Conservation (phyloP, 495 filamentous ascomycete species). For the Parachaetomium inaequale region DNA sequence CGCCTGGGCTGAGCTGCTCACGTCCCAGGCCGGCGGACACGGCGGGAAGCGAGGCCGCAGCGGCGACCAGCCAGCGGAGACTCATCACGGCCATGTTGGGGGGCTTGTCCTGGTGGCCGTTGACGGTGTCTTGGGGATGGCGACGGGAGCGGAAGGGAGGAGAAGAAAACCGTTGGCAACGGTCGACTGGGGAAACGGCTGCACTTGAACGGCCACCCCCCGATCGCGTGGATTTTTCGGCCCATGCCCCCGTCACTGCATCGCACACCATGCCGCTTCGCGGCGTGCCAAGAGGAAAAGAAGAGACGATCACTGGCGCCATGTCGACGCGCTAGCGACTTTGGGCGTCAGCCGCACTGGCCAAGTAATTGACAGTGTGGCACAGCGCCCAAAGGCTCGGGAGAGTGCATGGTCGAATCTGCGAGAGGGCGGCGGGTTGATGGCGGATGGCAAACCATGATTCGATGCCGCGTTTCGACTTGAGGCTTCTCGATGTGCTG, state of each 20-base stretch:
- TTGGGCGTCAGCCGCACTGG: constrained; percentile 9
- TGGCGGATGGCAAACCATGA: not conserved
- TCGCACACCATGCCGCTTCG: constrained; percentile 12
- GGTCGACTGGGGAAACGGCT: not conserved
- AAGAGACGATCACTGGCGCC: not conserved
- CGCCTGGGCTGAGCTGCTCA: not conserved
- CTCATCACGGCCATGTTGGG: constrained; percentile 15
- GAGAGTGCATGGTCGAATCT: not conserved
- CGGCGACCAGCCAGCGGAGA: constrained; percentile 16
- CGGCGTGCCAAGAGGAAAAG: constrained; percentile 1
- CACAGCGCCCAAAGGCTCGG: not conserved
- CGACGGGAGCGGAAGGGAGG: not conserved
- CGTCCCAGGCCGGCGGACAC: constrained; percentile 11
- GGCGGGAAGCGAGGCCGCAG: constrained; percentile 14
- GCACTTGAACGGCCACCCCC: not conserved
- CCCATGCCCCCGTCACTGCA: not conserved
- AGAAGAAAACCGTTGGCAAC: not conserved
- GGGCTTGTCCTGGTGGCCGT: not conserved
- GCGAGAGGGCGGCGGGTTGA: not conserved
- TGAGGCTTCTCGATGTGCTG: not conserved
- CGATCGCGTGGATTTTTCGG: not conserved
- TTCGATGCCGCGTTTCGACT: not conserved
- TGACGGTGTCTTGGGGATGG: not conserved
- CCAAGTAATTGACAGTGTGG: not conserved
- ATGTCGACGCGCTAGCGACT: not conserved